Conservation (phyloP, 176 grass and related monocot species). For the Carex littledalei region DNA sequence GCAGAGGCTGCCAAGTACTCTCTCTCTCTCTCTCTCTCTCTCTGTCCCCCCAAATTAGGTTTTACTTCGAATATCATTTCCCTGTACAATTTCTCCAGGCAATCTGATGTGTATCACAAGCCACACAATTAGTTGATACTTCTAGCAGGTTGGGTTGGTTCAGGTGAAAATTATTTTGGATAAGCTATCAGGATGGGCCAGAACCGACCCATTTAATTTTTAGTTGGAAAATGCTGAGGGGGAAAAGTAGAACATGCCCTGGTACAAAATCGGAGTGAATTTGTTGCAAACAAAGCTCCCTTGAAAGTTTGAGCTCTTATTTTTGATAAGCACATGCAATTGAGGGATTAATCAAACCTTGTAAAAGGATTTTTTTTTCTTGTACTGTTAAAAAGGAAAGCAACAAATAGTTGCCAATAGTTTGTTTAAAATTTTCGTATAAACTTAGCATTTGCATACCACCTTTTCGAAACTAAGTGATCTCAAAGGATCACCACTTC, state of each 20-base stretch:
- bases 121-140: background rate
- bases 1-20: too few relatives aligned
- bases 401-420: background rate
- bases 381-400: background rate
- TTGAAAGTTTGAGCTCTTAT: background rate
- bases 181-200: background rate
- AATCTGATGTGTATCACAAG: background rate
- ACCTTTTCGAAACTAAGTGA: background rate
- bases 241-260: background rate
- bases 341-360: background rate
- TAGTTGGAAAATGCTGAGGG: background rate
- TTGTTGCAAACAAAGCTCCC: too few relatives aligned
- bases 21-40: background rate
- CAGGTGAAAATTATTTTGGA: background rate
- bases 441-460: background rate
- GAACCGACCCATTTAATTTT: background rate
- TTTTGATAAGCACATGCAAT: background rate
- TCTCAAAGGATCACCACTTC: background rate
- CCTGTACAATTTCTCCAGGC: background rate
- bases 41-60: conserved; percentile 1
- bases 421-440: background rate
- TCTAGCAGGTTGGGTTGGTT: background rate
- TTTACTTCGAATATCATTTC: background rate
- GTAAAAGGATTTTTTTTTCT: background rate
- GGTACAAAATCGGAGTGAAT: background rate